Evolutionary conservation across 1,139 yeast species (phyloP).

Genomic region (Geotrichum aggregatum): DNA sequence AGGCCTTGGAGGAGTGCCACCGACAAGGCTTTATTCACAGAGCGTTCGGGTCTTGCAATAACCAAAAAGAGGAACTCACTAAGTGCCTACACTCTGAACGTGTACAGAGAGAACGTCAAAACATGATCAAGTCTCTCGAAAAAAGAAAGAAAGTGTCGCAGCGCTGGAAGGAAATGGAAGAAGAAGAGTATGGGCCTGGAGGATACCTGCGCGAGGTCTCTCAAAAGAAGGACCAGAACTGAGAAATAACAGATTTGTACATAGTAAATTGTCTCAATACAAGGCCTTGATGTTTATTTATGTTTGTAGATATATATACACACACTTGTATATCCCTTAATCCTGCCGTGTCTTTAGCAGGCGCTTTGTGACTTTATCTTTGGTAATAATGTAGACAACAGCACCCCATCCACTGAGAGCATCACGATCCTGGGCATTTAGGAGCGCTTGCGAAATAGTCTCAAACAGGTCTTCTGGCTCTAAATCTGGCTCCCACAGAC

Average conservation of each 20-base stretch:
- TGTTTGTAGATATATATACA: slow-evolving; percentile 1
- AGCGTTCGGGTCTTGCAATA: slow-evolving; percentile 83
- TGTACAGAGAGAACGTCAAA: slow-evolving; percentile 58
- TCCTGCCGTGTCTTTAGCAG: slow-evolving; percentile 93
- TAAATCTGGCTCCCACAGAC: slow-evolving; percentile 87
- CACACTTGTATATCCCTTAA: slow-evolving; percentile 33
- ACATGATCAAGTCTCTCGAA: slow-evolving; percentile 49
- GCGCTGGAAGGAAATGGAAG: slow-evolving; percentile 59
- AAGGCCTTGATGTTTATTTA: neutral
- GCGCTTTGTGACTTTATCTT: slow-evolving; percentile 84
- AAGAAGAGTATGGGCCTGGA: slow-evolving; percentile 77
- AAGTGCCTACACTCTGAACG: slow-evolving; percentile 79
- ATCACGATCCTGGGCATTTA: slow-evolving; percentile 96
- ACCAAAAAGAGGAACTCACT: slow-evolving; percentile 72
- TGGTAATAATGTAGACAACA: slow-evolving; percentile 84
- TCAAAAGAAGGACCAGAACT: slow-evolving; percentile 22
- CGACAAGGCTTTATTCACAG: slow-evolving; percentile 63
- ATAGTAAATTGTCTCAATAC: neutral
- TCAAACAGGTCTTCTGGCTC: slow-evolving; percentile 96
- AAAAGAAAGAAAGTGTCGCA: slow-evolving; percentile 53
- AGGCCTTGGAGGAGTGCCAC: slow-evolving; percentile 88
- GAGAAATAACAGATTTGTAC: neutral
- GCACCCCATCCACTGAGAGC: slow-evolving; percentile 99
- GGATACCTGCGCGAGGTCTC: slow-evolving; percentile 61
- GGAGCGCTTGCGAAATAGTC: slow-evolving; percentile 87